Conservation (phyloP, 2,329 filamentous ascomycete species). For the Fusarium pininemorale region DNA sequence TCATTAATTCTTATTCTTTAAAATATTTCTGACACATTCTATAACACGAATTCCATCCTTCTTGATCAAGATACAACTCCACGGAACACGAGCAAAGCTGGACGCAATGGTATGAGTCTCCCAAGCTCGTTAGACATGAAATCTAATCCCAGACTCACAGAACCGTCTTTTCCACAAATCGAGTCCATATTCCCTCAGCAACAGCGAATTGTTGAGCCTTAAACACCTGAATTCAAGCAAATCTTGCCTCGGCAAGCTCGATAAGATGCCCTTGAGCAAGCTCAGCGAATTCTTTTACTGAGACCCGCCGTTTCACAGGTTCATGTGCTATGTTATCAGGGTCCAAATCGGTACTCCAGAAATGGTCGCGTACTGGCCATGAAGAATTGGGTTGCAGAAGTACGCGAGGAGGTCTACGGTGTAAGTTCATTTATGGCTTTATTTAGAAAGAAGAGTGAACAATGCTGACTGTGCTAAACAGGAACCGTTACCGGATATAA, state of each 20-base stretch:
- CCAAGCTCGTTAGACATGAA: background rate
- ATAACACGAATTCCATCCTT: background rate
- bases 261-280: background rate
- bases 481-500: background rate
- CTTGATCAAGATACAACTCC: too few species aligned
- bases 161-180: background rate
- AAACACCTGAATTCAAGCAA: too few species aligned
- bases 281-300: background rate
- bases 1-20: rapidly evolving
- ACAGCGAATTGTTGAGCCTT: background rate
- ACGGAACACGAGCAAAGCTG: too few species aligned
- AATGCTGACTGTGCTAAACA: background rate
- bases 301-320: background rate
- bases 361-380: background rate
- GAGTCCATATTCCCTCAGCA: background rate
- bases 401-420: background rate
- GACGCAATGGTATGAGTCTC: background rate
- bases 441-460: background rate
- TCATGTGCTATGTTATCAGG: background rate
- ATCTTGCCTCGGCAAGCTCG: background rate
- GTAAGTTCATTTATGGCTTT: background rate
- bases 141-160: background rate
- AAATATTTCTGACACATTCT: too few species aligned
- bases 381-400: background rate
- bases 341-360: background rate